Evolutionary conservation across 345 rosid species (phyloP).

Genomic region (Corchorus capsularis): DNA sequence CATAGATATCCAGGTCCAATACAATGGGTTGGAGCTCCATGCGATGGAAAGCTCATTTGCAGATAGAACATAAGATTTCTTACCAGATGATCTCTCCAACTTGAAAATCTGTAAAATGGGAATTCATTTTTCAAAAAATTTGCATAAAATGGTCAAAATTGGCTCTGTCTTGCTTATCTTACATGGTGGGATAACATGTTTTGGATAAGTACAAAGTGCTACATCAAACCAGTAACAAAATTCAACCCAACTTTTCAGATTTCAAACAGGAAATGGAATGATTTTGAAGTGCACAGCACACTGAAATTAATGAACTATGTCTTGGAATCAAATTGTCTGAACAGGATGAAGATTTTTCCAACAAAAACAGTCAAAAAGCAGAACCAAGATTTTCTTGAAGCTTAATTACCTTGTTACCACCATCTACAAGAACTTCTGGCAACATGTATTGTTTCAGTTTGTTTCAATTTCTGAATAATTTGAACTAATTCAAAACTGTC

Average conservation of each 20-base stretch:
- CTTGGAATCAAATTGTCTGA: background rate
- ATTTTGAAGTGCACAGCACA: background rate
- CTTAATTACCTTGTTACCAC: too few relatives aligned
- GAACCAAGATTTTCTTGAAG: too few relatives aligned
- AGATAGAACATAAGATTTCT: constrained; percentile 50
- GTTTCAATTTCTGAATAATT: background rate
- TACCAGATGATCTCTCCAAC: constrained; percentile 60
- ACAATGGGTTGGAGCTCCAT: constrained; percentile 45
- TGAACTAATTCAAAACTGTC: background rate
- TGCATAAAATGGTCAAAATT: background rate
- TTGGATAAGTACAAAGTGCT: background rate
- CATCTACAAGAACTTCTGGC: too few relatives aligned
- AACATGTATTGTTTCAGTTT: constrained; percentile 28
- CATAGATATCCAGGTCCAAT: constrained; percentile 61
- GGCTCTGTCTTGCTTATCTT: background rate
- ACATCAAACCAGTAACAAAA: background rate
- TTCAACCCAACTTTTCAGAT: background rate
- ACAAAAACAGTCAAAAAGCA: background rate
- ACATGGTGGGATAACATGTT: background rate
- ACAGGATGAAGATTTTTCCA: too few relatives aligned
- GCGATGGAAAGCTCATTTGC: constrained; percentile 68
- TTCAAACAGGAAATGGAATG: background rate
- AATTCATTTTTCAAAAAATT: background rate
- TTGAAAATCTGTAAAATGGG: constrained; percentile 46
- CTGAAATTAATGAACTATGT: background rate